Evolutionary conservation across 1,284 basidiomycete genomes (phyloP).

Genomic region (Blastosporella zonata): DNA sequence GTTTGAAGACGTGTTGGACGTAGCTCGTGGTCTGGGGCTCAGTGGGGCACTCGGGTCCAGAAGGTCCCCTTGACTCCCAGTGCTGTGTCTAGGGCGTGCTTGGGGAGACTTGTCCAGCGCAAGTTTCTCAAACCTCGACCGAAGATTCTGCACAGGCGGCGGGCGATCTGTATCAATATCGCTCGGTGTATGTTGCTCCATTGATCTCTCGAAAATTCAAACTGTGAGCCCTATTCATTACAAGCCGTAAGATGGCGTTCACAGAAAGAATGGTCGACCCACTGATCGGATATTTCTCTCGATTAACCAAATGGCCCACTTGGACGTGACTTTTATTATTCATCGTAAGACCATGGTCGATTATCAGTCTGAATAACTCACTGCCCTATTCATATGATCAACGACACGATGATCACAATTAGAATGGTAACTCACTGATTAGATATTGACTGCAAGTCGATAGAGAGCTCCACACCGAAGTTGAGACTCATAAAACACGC

Average conservation of each 20-base stretch:
- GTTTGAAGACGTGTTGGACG: slow-evolving; percentile 32
- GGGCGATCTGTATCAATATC: slow-evolving; percentile 50
- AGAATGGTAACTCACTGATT: no score
- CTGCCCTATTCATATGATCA: no score
- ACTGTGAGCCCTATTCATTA: not conserved
- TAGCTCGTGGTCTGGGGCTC: slow-evolving; percentile 38
- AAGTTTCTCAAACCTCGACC: slow-evolving; percentile 65
- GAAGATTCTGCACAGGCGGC: slow-evolving; percentile 63
- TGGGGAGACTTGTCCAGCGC: slow-evolving; percentile 27
- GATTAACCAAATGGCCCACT: no score
- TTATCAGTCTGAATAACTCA: no score
- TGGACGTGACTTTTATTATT: no score
- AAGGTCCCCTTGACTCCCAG: slow-evolving; percentile 19
- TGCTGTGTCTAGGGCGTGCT: slow-evolving; percentile 21
- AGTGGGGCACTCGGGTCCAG: slow-evolving; percentile 27
- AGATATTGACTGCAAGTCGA: no score
- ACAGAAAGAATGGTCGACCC: no score
- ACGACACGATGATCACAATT: no score
- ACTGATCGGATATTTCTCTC: no score
- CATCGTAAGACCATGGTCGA: no score
- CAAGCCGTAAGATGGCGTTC: not conserved
- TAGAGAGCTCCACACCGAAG: no score
- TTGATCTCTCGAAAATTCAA: not conserved
- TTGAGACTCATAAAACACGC: no score
- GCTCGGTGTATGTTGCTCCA: slow-evolving; percentile 7